Percentiles rank a stretch among this genome's conserved stretches.
Conservation (phyloP, 768 basidiomycete genomes). For the Xerocomellus intermedius region DNA sequence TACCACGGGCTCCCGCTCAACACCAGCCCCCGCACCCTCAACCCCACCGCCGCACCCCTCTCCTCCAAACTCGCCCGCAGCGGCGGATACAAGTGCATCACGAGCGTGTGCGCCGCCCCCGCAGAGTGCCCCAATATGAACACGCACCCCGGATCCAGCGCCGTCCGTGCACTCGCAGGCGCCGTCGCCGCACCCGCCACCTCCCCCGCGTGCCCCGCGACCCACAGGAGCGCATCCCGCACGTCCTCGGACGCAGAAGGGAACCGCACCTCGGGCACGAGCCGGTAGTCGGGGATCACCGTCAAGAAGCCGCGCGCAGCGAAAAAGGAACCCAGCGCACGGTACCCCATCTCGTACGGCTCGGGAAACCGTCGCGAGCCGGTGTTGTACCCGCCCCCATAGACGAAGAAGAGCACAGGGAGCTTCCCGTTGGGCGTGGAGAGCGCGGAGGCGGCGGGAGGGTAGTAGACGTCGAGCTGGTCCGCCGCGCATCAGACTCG, state of each 20-base stretch:
- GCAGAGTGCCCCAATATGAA: conserved; percentile 63
- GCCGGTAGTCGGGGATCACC: conserved; percentile 69
- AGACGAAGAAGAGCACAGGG: conserved; percentile 61
- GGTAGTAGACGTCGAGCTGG: conserved; percentile 71
- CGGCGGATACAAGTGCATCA: conserved; percentile 38
- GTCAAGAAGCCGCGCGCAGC: conserved; percentile 57
- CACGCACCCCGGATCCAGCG: conserved; percentile 42
- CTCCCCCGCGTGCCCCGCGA: conserved; percentile 35
- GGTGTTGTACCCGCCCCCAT: conserved; percentile 61
- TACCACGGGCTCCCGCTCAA: conserved; percentile 48
- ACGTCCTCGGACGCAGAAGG: conserved; percentile 57
- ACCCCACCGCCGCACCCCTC: conserved; percentile 17
- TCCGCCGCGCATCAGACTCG: not conserved
- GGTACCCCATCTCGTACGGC: conserved; percentile 51
- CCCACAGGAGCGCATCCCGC: conserved; percentile 59
- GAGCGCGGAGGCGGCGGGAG: conserved; percentile 29
- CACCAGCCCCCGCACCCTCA: conserved; percentile 42
- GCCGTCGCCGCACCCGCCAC: conserved; percentile 12
- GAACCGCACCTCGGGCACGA: conserved; percentile 55
- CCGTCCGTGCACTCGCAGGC: conserved; percentile 3
- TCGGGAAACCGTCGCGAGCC: conserved; percentile 49
- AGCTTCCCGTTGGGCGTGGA: conserved; percentile 29
- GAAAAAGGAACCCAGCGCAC: conserved; percentile 61
- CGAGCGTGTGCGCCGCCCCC: conserved; percentile 50
- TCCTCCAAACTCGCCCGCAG: conserved; percentile 34